Evolutionary conservation across 2,329 filamentous ascomycete genomes (phyloP).

Genomic region (Didymella exigua): DNA sequence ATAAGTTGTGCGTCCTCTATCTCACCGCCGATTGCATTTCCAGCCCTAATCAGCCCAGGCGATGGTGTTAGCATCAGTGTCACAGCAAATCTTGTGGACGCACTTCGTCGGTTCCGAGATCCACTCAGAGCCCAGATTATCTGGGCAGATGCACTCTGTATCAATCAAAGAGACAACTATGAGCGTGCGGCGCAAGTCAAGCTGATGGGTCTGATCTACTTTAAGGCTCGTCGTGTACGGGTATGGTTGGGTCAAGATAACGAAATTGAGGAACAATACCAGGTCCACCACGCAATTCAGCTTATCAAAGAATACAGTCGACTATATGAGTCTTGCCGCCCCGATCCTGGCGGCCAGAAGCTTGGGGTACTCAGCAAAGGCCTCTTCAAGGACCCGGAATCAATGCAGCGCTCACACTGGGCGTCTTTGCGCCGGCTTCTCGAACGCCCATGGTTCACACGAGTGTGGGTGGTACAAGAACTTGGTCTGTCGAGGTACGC

Average conservation of each 20-base stretch:
- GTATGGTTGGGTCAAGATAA: constrained; percentile 7
- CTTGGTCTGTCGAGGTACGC: constrained; percentile 8
- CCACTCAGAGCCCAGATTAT: neutral
- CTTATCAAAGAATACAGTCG: neutral
- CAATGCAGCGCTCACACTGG: neutral
- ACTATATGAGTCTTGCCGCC: neutral
- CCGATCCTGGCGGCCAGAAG: neutral
- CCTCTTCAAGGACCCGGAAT: neutral
- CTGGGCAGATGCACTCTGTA: constrained; percentile 23
- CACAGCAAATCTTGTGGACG: constrained; percentile 2
- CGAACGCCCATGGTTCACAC: constrained; percentile 10
- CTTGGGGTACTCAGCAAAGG: neutral
- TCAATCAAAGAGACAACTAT: constrained; percentile 17
- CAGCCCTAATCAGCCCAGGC: neutral
- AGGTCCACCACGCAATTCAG: neutral
- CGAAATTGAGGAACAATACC: neutral
- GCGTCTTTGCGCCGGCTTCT: neutral
- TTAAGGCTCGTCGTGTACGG: neutral
- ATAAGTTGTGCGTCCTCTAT: neutral
- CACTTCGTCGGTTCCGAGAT: constrained; percentile 1
- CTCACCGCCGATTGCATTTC: neutral
- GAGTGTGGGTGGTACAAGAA: constrained; percentile 21
- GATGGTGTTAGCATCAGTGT: neutral
- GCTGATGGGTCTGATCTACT: constrained; percentile 21
- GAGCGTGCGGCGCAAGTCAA: constrained; percentile 16